Base-by-base conservation (phyloP, 139 green algal species). In the Tetraselmis striata region DNA sequence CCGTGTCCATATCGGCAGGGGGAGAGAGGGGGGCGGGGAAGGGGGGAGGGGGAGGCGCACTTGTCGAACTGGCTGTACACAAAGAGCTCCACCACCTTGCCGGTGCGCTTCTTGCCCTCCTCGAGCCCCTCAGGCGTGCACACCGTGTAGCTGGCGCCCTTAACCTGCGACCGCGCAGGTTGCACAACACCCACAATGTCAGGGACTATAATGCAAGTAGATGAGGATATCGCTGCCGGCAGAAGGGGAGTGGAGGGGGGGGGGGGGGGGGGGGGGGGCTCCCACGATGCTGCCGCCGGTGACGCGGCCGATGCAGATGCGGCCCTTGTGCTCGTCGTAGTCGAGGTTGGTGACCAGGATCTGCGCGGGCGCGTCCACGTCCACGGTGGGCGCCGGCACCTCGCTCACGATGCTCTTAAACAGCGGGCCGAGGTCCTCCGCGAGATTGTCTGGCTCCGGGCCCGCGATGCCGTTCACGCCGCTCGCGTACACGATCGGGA, bases 11-110 rank as follows among this genome's bases (percentile, higher is more conserved):
- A n/a, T n/a, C n/a, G n/a, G n/a, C n/a, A n/a, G n/a, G n/a, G n/a
- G n/a, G n/a, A n/a, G n/a, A n/a, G n/a, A n/a, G n/a, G n/a, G n/a
- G n/a, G n/a, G n/a, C n/a, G n/a, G n/a, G n/a, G n/a, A n/a, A n/a
- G n/a, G n/a, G n/a, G n/a, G n/a, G n/a, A n/a, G n/a, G n/a, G n/a
- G n/a, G n/a, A n/a, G n/a, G n/a, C n/a, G n/a, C n/a, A n/a, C n/a
- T n/a, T n/a, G n/a, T n/a, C 83, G 88, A 99, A 99, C 89, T 99
- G 97, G 84, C 97, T 90, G 89, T 98, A 99, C 74, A 98, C 95
- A 91, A 98, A 98, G 80, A 98, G 85, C 90, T 99, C 96, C 0
- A 83, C 75, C 2, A 99, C 83, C 88, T 95, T 96, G 31, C 86
- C 92, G 11, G 80, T 75, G 59, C 80, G 32, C 28, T 59, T n/a